A percentile compares a stretch with the other conserved stretches of the same genome.
These are phyloP conservation scores for Ganoderma sinense DNA, from an alignment of 1,284 basidiomycete species.

Conservation along the genomic window DNA sequence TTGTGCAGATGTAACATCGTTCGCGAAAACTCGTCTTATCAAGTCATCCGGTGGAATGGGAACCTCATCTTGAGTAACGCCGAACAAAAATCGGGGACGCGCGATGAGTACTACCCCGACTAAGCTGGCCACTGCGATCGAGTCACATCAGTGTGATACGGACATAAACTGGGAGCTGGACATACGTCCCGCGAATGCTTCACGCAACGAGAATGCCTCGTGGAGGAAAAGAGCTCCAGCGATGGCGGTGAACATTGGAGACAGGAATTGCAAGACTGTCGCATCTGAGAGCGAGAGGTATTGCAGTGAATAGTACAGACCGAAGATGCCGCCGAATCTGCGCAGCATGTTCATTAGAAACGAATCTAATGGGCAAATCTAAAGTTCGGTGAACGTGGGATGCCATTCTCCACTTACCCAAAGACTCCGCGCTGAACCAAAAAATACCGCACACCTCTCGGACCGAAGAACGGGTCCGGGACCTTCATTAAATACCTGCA, in stretches of 20 bases:
- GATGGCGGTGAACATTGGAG: slow-evolving; percentile 75
- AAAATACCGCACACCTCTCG: slow-evolving; percentile 67
- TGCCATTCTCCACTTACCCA: slow-evolving; percentile 51
- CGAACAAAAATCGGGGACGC: slow-evolving; percentile 46
- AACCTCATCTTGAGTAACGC: slow-evolving; percentile 21
- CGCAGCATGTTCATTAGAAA: background rate
- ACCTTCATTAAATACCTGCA: slow-evolving; percentile 57
- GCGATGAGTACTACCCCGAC: slow-evolving; percentile 62
- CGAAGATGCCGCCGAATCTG: slow-evolving; percentile 71
- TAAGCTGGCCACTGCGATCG: slow-evolving; percentile 47
- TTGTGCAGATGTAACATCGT: slow-evolving; percentile 41
- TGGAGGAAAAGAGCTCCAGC: slow-evolving; percentile 72
- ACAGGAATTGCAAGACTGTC: slow-evolving; percentile 79
- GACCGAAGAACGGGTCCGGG: slow-evolving; percentile 72
- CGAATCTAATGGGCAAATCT: too few species aligned
- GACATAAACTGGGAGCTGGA: too few species aligned
- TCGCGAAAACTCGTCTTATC: background rate
- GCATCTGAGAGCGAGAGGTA: slow-evolving; percentile 72
- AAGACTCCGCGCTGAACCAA: slow-evolving; percentile 68
- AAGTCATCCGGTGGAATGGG: slow-evolving; percentile 1
- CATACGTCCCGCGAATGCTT: slow-evolving; percentile 72
- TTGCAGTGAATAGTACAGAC: slow-evolving; percentile 74
- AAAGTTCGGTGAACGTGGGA: background rate
- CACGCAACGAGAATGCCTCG: slow-evolving; percentile 65
- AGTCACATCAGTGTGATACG: background rate